Conservation (phyloP, 371 early-diverging fungal species). For the Blastocladiella emersonii region DNA sequence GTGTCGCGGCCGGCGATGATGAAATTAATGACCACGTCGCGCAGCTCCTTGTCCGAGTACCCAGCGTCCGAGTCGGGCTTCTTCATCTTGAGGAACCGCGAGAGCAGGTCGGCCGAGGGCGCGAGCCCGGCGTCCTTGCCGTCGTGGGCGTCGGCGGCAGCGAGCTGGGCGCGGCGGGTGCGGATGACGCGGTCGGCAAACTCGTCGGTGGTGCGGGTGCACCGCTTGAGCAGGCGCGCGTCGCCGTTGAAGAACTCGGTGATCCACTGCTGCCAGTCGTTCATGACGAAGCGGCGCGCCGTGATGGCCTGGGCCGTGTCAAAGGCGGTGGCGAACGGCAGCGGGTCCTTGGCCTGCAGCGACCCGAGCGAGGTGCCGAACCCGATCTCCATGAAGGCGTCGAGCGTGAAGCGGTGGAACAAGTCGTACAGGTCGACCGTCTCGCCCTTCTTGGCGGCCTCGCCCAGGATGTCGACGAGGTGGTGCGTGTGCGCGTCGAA, state of each 20-base stretch:
- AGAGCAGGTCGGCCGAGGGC: constrained; percentile 9
- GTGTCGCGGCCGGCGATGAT: constrained; percentile 41
- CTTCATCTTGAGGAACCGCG: constrained; percentile 19
- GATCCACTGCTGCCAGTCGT: background rate
- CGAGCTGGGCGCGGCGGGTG: constrained; percentile 16
- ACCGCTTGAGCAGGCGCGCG: constrained; percentile 6
- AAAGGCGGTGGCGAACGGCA: constrained; percentile 38
- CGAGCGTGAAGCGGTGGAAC: constrained; percentile 33
- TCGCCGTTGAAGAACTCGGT: constrained; percentile 18
- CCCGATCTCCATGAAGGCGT: constrained; percentile 31
- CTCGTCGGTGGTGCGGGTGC: constrained; percentile 15
- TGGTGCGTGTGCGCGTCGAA: constrained; percentile 5
- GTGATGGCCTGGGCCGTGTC: constrained; percentile 25
- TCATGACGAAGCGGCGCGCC: background rate
- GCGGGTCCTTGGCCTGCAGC: constrained; percentile 13
- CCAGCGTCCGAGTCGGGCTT: constrained; percentile 21
- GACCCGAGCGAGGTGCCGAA: constrained; percentile 26
- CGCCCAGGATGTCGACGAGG: constrained; percentile 6
- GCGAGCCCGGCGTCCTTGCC: background rate
- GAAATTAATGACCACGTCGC: constrained; percentile 35
- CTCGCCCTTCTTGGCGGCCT: background rate
- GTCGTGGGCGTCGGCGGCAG: constrained; percentile 16
- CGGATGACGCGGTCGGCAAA: constrained; percentile 32
- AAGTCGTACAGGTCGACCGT: constrained; percentile 26
- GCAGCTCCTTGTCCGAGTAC: constrained; percentile 25